Evolutionary conservation across 352 stramenopile genomes (phyloP), one percentile per base, ranked within the genome.

Genomic region (Phytophthora pisi): DNA sequence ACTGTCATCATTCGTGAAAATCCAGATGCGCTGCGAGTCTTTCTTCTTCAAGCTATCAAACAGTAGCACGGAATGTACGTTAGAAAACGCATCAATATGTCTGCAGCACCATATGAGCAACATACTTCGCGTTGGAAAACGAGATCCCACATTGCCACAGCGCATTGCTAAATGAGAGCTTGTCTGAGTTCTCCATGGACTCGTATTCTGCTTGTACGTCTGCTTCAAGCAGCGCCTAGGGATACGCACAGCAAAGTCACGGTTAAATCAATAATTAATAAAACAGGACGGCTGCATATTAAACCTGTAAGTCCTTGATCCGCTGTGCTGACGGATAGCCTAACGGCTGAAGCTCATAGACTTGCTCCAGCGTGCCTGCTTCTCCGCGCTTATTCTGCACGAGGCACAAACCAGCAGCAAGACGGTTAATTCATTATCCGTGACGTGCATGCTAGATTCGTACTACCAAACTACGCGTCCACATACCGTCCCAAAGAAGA

Each of bases 1-100:
- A 18, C 55, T 70, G 63, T 95, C 88, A 69, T 93, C 81, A 61
- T 95, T 93, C 28, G 88, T 95, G 61, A 95, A 93, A 55, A 93
- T 81, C 88, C 88, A 95, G 30, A 93, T 81, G n/a, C 84, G 85
- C 64, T 95, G 85, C 30, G 81, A 85, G 64, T 95, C 86, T 61
- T 91, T 91, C 69, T 92, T 92, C 66, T 93, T 93, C n/a, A 95
- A 70, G 55, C 87, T 95, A 49, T 4, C 30, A 45, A 9, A 8
- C 36, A 43, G 15, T 34, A 34, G 28, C 28, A 34, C 28, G 28
- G 28, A 7, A 7, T 34, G 28, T 34, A 34, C 28, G 28, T 34
- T 34, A 70, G 36, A 46, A 40, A 40, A 5, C 7, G 15, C 8
- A 3, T 20, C n/a, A 55, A 36, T 34, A 6, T 34, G 38, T 3